phyloP scores from a whole-genome alignment of 306 rosid species.

The Vicia villosa region DNA sequence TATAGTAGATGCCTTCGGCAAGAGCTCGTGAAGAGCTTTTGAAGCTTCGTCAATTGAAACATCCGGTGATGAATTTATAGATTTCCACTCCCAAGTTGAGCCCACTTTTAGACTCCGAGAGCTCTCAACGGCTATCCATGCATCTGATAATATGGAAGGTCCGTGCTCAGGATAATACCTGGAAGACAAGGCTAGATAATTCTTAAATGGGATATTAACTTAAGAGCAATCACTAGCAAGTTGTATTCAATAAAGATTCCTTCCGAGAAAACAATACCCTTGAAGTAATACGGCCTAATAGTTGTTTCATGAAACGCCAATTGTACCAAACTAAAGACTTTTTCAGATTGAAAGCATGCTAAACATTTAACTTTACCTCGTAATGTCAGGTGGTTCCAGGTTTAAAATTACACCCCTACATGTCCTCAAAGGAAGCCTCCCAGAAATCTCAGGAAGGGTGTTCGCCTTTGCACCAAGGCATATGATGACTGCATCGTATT shows the following conservation, averaged over 20 bases:
- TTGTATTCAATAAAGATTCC: not conserved
- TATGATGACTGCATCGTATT: constrained; percentile 75
- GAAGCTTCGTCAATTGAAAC: constrained; percentile 68
- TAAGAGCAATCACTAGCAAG: constrained; percentile 8
- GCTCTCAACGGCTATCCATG: constrained; percentile 84
- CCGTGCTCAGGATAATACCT: constrained; percentile 69
- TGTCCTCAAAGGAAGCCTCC: constrained; percentile 88
- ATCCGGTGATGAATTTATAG: constrained; percentile 62
- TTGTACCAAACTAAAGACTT: not conserved
- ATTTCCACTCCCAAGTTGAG: constrained; percentile 95
- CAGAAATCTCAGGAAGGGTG: constrained; percentile 79
- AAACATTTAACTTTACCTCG: constrained; percentile 45
- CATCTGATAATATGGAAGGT: constrained; percentile 82
- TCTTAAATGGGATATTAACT: not conserved
- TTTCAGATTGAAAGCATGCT: constrained; percentile 18
- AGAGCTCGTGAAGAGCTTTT: constrained; percentile 61
- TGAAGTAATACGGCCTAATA: constrained; percentile 11
- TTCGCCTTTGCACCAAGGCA: constrained; percentile 88
- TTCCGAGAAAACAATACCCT: constrained; percentile 18
- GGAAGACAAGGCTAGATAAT: constrained; percentile 37
- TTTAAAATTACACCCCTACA: constrained; percentile 90
- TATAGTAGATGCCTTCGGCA: constrained; percentile 69
- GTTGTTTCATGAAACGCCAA: constrained; percentile 18
- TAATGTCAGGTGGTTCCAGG: constrained; percentile 60
- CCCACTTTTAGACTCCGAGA: constrained; percentile 66